phyloP scores from a whole-genome alignment of 2,329 filamentous ascomycete species.

The Penicillium rolfsii region DNA sequence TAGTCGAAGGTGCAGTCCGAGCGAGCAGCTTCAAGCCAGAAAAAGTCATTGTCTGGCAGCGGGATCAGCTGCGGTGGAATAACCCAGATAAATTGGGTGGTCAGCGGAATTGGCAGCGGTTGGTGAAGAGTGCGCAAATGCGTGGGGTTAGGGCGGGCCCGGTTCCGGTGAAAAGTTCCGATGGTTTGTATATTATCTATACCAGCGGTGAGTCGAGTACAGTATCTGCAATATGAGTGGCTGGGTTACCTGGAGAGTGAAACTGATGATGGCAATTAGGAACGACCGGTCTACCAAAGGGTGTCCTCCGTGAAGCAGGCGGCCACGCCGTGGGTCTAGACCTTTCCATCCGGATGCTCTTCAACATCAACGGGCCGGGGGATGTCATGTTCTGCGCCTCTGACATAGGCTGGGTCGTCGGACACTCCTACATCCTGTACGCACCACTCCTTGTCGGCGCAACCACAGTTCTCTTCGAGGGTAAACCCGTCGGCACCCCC shows the following conservation, averaged over 20 bases:
- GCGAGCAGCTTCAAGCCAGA: constrained; percentile 71
- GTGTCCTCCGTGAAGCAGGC: constrained; percentile 78
- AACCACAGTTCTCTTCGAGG: constrained; percentile 85
- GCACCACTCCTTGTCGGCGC: constrained; percentile 83
- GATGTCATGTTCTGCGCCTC: constrained; percentile 80
- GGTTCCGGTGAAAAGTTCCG: constrained; percentile 76
- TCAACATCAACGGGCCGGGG: constrained; percentile 78
- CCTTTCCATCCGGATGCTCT: constrained; percentile 79
- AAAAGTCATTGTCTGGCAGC: constrained; percentile 80
- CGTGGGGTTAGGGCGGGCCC: constrained; percentile 71
- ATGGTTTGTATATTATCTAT: constrained; percentile 88
- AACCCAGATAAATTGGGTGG: constrained; percentile 67
- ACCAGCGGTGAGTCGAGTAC: constrained; percentile 60
- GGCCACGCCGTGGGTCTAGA: constrained; percentile 86
- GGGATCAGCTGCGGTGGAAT: constrained; percentile 75
- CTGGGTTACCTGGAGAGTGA: too few species aligned
- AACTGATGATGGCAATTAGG: constrained; percentile 46
- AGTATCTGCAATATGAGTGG: neutral
- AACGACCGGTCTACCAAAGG: constrained; percentile 81
- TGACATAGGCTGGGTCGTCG: constrained; percentile 92
- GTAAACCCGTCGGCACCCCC: constrained; percentile 89
- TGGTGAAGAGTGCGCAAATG: constrained; percentile 71
- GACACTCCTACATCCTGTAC: constrained; percentile 86
- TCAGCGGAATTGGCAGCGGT: constrained; percentile 76
- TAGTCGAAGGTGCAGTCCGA: constrained; percentile 73